Evolutionary conservation across 768 basidiomycete species (phyloP).

Genomic region (Trametes cubensis): DNA sequence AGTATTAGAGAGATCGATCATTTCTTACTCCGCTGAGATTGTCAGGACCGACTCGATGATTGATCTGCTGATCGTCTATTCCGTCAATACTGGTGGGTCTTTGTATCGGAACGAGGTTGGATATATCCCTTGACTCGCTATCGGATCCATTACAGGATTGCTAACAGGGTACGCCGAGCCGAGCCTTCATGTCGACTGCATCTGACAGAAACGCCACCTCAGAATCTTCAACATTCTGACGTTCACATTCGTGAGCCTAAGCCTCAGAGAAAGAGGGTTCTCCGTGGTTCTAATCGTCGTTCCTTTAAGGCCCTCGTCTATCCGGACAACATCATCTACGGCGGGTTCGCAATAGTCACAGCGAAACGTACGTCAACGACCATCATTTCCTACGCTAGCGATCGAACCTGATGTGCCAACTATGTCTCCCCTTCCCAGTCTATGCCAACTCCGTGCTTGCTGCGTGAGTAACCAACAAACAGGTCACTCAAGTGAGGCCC

Average conservation of each 20-base stretch:
- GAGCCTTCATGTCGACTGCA: too few species aligned
- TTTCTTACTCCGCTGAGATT: too few species aligned
- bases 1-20: too few species aligned
- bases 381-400: too few species aligned
- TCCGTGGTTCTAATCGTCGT: too few species aligned
- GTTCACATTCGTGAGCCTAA: neutral
- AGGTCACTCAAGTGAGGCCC: too few species aligned
- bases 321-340: neutral
- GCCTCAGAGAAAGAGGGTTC: too few species aligned
- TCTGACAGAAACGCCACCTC: too few species aligned
- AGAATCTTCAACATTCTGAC: slow-evolving; percentile 1
- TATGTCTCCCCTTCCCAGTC: neutral
- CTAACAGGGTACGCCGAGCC: neutral
- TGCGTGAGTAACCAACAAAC: neutral
- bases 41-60: slow-evolving; percentile 1
- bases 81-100: slow-evolving; percentile 1
- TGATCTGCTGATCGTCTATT: slow-evolving; percentile 1
- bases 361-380: neutral
- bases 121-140: neutral
- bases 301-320: neutral
- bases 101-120: too few species aligned
- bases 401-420: too few species aligned
- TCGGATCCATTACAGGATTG: neutral
- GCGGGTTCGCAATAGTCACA: neutral
- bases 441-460: slow-evolving; percentile 7